These are phyloP conservation scores for Solanum rostratum DNA, from an alignment of 257 asterid genomes.

Conservation along the genomic window DNA sequence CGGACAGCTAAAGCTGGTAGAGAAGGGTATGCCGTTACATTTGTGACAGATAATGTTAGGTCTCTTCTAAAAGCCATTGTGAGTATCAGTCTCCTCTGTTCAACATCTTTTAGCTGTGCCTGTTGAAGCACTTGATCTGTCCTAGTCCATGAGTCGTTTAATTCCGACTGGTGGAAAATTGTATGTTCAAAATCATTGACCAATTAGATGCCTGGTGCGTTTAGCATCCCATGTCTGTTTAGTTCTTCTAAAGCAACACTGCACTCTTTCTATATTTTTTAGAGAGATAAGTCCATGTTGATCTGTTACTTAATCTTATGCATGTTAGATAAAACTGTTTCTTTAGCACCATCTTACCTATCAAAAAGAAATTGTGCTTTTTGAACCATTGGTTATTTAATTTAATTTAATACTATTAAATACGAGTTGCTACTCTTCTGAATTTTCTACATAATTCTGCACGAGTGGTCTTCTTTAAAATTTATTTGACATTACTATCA, in stretches of 20 bases:
- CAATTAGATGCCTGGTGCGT: not conserved
- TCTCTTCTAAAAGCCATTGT: constrained; percentile 80
- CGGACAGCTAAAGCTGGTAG: constrained; percentile 99
- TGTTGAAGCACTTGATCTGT: not conserved
- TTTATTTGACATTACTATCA: too few relatives aligned
- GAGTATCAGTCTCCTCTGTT: constrained; percentile 16
- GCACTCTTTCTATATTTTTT: not conserved
- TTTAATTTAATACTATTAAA: too few relatives aligned
- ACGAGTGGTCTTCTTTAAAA: too few relatives aligned
- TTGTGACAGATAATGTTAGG: constrained; percentile 85
- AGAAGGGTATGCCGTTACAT: constrained; percentile 95
- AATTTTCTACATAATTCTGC: too few relatives aligned
- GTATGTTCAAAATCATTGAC: not conserved
- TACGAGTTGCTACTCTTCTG: too few relatives aligned
- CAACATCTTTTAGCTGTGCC: not conserved
- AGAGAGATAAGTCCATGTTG: not conserved
- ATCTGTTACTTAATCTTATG: not conserved
- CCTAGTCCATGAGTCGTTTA: not conserved
- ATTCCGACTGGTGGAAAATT: not conserved
- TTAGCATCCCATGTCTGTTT: not conserved
- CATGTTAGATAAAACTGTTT: not conserved
- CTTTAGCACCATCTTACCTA: not conserved
- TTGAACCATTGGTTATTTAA: not conserved
- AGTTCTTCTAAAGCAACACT: not conserved
- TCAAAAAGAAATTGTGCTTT: not conserved